Percentiles rank a stretch among this genome's conserved stretches.
Conservation (phyloP, 768 basidiomycete species). For the Postia placenta region DNA sequence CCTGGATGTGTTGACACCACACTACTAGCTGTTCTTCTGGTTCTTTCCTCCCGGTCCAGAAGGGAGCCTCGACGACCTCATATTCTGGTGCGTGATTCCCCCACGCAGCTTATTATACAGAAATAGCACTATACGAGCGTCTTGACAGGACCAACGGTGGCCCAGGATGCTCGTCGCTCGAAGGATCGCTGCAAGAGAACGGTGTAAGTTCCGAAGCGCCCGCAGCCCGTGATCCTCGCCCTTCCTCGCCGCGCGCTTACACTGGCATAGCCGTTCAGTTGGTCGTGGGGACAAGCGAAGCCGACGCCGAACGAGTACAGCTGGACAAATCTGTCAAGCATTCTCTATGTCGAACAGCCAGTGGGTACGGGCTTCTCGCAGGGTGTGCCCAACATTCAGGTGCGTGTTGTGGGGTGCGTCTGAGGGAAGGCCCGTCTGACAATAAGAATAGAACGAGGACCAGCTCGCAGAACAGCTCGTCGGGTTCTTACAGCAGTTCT, state of each 20-base stretch:
- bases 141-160: constrained; percentile 38
- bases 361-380: constrained; percentile 77
- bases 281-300: constrained; percentile 57
- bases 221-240: not conserved
- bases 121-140: too few relatives aligned
- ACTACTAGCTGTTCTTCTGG: constrained; percentile 69
- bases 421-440: not conserved
- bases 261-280: constrained; percentile 51
- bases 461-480: constrained; percentile 50
- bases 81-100: constrained; percentile 51
- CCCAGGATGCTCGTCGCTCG: constrained; percentile 70
- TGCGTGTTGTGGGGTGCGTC: constrained; percentile 9
- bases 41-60: constrained; percentile 75
- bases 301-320: constrained; percentile 61
- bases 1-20: not conserved
- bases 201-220: constrained; percentile 48
- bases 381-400: constrained; percentile 52
- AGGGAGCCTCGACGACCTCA: constrained; percentile 65
- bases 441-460: constrained; percentile 34
- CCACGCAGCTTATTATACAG: not conserved
- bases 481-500: constrained; percentile 70
- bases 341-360: constrained; percentile 75
- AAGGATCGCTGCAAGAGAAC: constrained; percentile 69
- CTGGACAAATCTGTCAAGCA: constrained; percentile 76
- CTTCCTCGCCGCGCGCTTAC: not conserved